Conservation (phyloP, 768 basidiomycete genomes). For the Boletus subcaerulescens region DNA sequence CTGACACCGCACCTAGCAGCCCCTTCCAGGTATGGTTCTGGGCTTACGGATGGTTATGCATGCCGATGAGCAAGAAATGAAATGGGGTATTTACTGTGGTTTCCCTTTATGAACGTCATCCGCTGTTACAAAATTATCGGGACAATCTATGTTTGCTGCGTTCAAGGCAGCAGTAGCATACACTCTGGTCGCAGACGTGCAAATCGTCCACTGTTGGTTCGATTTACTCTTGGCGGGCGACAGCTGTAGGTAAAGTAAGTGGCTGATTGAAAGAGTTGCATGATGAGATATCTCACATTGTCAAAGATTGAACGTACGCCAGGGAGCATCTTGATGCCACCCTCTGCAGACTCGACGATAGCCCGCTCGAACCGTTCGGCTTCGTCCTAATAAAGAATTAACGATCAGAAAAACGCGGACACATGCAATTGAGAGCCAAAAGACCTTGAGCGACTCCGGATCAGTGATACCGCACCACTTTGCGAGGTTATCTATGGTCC, state of each 20-base stretch:
- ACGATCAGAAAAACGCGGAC: slow-evolving; percentile 1
- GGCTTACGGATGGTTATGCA: slow-evolving; percentile 38
- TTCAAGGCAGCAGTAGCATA: slow-evolving; percentile 75
- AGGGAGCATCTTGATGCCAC: slow-evolving; percentile 68
- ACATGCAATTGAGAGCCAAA: neutral
- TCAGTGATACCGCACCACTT: slow-evolving; percentile 69
- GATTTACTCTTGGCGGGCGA: slow-evolving; percentile 33
- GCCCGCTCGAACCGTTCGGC: slow-evolving; percentile 77
- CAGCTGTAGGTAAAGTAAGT: slow-evolving; percentile 26
- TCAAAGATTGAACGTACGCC: slow-evolving; percentile 62
- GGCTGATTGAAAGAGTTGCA: neutral
- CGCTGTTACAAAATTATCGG: slow-evolving; percentile 76
- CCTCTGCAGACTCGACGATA: slow-evolving; percentile 59
- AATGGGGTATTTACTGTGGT: slow-evolving; percentile 49
- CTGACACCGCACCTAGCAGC: slow-evolving; percentile 67
- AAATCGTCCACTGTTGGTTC: slow-evolving; percentile 79
- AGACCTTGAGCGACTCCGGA: slow-evolving; percentile 66
- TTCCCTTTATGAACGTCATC: slow-evolving; percentile 83
- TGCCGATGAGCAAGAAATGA: neutral
- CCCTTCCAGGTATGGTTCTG: slow-evolving; percentile 89
- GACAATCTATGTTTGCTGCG: slow-evolving; percentile 62
- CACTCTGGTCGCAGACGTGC: slow-evolving; percentile 75
- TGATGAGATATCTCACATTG: slow-evolving; percentile 37
- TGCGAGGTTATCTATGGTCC: slow-evolving; percentile 78
- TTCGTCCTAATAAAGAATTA: slow-evolving; percentile 47